These are phyloP conservation scores for Hyaloperonospora brassicae DNA, from an alignment of 352 stramenopile species.

Conservation along the genomic window DNA sequence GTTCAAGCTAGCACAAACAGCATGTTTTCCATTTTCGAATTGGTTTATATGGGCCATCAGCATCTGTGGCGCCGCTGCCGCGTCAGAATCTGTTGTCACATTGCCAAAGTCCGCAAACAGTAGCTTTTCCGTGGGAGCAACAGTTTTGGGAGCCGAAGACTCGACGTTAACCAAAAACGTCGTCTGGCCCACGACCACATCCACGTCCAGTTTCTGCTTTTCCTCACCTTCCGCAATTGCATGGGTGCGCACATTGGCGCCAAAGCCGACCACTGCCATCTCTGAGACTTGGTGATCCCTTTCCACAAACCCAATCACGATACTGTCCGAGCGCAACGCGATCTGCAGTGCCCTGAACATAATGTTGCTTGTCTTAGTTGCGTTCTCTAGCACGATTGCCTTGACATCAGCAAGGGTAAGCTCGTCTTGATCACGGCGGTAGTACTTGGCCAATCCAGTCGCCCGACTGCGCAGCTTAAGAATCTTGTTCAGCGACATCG, in stretches of 20 bases:
- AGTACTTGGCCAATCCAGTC: slow-evolving; percentile 36
- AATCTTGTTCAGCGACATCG: slow-evolving; percentile 44
- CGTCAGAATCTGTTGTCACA: slow-evolving; percentile 18
- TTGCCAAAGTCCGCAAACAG: slow-evolving; percentile 53
- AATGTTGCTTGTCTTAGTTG: slow-evolving; percentile 36
- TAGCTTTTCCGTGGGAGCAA: slow-evolving; percentile 41
- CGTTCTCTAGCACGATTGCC: slow-evolving; percentile 35
- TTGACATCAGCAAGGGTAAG: slow-evolving; percentile 37
- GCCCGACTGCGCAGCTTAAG: slow-evolving; percentile 35
- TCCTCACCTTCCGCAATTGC: too few species aligned
- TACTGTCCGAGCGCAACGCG: slow-evolving; percentile 42
- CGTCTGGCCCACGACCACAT: too few species aligned
- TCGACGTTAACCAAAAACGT: slow-evolving; percentile 45
- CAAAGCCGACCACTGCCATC: too few species aligned
- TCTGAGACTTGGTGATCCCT: slow-evolving; percentile 30
- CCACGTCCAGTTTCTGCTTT: too few species aligned
- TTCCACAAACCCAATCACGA: slow-evolving; percentile 46
- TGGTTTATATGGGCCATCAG: slow-evolving; percentile 36
- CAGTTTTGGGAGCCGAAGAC: slow-evolving; percentile 27
- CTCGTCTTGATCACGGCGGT: slow-evolving; percentile 28
- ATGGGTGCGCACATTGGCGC: too few species aligned
- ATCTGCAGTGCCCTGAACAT: slow-evolving; percentile 51
- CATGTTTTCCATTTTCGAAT: slow-evolving; percentile 39
- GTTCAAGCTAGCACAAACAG: slow-evolving; percentile 34
- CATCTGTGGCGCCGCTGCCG: slow-evolving; percentile 33